These are phyloP conservation scores for Vaucheria bursata DNA, from an alignment of 352 stramenopile genomes.

Conservation along the genomic window DNA sequence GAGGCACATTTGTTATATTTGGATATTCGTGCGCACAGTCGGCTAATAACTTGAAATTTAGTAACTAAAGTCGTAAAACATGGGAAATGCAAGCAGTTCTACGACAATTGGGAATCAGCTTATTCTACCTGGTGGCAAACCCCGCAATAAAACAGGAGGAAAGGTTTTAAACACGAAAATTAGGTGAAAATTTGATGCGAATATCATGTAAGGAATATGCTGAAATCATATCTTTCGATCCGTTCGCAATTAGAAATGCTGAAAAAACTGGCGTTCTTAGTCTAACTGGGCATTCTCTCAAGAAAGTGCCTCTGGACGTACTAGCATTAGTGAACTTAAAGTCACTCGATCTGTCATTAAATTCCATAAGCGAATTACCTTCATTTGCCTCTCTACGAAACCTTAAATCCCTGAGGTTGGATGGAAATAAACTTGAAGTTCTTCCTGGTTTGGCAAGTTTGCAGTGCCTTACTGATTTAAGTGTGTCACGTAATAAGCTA, in stretches of 20 bases:
- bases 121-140: not conserved
- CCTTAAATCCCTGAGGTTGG: constrained; percentile 36
- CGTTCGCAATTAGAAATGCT: too few species aligned
- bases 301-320: not conserved
- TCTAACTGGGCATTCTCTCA: not conserved
- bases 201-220: too few species aligned
- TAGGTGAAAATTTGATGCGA: not conserved
- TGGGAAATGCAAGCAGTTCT: too few species aligned
- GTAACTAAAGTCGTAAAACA: too few species aligned
- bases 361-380: constrained; percentile 25
- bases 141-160: not conserved
- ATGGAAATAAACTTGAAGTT: constrained; percentile 29
- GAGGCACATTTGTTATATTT: too few species aligned
- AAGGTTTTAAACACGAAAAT: not conserved
- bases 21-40: too few species aligned
- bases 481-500: not conserved
- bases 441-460: constrained; percentile 2
- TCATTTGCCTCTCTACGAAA: constrained; percentile 12
- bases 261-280: not conserved
- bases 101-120: too few species aligned
- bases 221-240: too few species aligned
- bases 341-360: constrained; percentile 31
- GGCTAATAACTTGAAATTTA: too few species aligned
- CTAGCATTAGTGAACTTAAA: not conserved
- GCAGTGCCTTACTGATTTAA: not conserved